Evolutionary conservation across 208 protist genomes (phyloP).

Genomic region (Trypanosoma conorhini): DNA sequence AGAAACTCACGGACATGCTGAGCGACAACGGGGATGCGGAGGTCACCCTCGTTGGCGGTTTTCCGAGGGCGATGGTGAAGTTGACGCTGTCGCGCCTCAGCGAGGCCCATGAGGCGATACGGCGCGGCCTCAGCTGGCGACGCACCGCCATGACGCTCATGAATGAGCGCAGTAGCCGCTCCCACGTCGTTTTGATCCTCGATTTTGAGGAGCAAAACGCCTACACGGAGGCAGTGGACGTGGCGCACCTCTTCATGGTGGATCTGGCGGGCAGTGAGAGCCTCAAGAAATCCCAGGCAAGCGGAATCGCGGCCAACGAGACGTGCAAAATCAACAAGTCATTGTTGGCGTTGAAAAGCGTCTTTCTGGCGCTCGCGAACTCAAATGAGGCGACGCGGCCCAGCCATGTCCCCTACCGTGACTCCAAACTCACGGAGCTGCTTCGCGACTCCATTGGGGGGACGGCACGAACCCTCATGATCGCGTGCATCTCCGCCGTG

Average conservation of each 20-base stretch:
- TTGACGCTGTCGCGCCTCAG: slow-evolving; percentile 63
- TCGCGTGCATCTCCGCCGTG: slow-evolving; percentile 95
- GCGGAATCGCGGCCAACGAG: slow-evolving; percentile 83
- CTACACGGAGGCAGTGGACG: slow-evolving; percentile 86
- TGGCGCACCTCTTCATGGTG: slow-evolving; percentile 95
- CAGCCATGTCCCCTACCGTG: slow-evolving; percentile 93
- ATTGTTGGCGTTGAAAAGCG: slow-evolving; percentile 93
- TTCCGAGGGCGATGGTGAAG: slow-evolving; percentile 70
- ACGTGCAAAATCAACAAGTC: slow-evolving; percentile 94
- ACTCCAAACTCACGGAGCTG: slow-evolving; percentile 95
- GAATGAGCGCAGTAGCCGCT: slow-evolving; percentile 97
- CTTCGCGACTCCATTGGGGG: slow-evolving; percentile 95
- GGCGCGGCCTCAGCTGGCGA: slow-evolving; percentile 63
- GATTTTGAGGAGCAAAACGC: slow-evolving; percentile 88
- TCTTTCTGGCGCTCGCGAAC: slow-evolving; percentile 90
- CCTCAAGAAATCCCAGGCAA: slow-evolving; percentile 91
- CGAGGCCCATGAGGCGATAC: slow-evolving; percentile 80
- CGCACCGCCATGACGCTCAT: slow-evolving; percentile 94
- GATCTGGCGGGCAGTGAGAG: slow-evolving; percentile 96
- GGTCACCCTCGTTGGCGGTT: slow-evolving; percentile 84
- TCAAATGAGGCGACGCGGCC: slow-evolving; percentile 79
- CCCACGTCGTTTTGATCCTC: slow-evolving; percentile 96
- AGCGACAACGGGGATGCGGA: slow-evolving; percentile 76
- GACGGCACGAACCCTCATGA: slow-evolving; percentile 92
- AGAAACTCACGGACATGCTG: slow-evolving; percentile 91